Evolutionary conservation across 768 basidiomycete genomes (phyloP).

Genomic region (Calocybe cyanea): DNA sequence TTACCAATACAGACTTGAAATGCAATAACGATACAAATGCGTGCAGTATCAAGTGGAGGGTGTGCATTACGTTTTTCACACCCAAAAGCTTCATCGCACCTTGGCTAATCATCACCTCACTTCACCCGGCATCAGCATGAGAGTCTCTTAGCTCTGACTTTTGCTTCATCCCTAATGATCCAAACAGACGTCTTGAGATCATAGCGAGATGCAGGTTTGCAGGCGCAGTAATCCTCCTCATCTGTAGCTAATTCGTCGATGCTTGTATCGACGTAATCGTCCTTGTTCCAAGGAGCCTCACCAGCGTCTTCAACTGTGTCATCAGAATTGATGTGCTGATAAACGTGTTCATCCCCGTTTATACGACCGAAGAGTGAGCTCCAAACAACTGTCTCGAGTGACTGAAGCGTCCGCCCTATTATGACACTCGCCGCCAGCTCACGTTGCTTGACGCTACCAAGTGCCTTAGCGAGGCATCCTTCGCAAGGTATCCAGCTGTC

Average conservation of each 20-base stretch:
- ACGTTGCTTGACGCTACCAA: slow-evolving; percentile 30
- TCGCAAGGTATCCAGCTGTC: slow-evolving; percentile 33
- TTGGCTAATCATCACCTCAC: too few species aligned
- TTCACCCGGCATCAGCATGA: neutral
- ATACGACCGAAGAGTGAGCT: slow-evolving; percentile 40
- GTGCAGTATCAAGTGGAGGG: too few species aligned
- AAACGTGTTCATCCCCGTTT: neutral
- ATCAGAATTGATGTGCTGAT: slow-evolving; percentile 11
- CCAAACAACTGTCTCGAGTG: slow-evolving; percentile 46
- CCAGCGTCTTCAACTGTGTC: slow-evolving; percentile 15
- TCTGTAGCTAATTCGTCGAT: neutral
- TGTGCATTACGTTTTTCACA: too few species aligned
- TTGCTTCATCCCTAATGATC: slow-evolving; percentile 35
- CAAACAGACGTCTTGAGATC: slow-evolving; percentile 34
- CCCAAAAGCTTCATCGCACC: too few species aligned
- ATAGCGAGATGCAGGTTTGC: slow-evolving; percentile 8
- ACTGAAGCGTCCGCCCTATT: slow-evolving; percentile 41
- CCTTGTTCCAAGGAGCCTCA: slow-evolving; percentile 18
- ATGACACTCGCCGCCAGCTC: slow-evolving; percentile 47
- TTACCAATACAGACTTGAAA: too few species aligned
- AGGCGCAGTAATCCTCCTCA: slow-evolving; percentile 2
- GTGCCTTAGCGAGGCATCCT: slow-evolving; percentile 24
- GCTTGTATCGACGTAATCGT: neutral
- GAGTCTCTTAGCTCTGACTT: slow-evolving; percentile 29
- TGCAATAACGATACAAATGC: too few species aligned